A percentile compares a stretch with the other conserved stretches of the same genome.
These are phyloP conservation scores for Torulaspora delbrueckii DNA, from an alignment of 805 yeast genomes.

Conservation along the genomic window DNA sequence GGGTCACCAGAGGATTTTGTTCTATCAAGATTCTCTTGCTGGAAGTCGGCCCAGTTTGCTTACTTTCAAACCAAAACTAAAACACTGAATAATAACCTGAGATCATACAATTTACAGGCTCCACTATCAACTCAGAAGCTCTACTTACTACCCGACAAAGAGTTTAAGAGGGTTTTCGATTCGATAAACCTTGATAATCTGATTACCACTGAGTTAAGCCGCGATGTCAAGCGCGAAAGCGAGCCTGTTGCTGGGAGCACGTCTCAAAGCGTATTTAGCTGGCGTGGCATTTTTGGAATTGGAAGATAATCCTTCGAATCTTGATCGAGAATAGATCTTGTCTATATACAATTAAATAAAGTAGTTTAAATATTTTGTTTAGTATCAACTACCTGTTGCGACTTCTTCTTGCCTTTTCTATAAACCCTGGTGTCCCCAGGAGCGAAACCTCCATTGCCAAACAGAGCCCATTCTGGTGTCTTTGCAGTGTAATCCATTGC, in stretches of 20 bases:
- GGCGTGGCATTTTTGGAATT: not conserved
- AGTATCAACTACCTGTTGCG: slow-evolving; percentile 13
- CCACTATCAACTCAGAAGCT: slow-evolving; percentile 55
- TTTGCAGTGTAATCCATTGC: slow-evolving; percentile 76
- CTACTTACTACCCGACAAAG: slow-evolving; percentile 45
- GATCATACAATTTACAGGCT: slow-evolving; percentile 61
- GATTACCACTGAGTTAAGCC: slow-evolving; percentile 4
- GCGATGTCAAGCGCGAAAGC: not conserved
- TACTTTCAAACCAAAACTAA: slow-evolving; percentile 37
- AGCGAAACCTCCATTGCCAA: slow-evolving; percentile 89
- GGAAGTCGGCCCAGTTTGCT: slow-evolving; percentile 37
- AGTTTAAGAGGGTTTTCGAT: slow-evolving; percentile 39
- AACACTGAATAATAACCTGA: slow-evolving; percentile 44
- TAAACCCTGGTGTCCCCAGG: slow-evolving; percentile 73
- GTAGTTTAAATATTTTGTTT: not conserved
- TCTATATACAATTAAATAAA: not conserved
- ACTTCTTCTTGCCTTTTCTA: slow-evolving; percentile 52
- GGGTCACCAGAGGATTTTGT: slow-evolving; percentile 17
- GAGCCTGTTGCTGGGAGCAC: not conserved
- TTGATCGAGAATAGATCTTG: not conserved
- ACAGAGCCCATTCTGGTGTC: slow-evolving; percentile 88
- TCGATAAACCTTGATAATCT: slow-evolving; percentile 28
- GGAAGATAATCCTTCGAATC: not conserved
- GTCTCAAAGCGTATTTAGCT: not conserved
- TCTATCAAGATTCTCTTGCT: slow-evolving; percentile 24